Base-by-base conservation (phyloP, 2,329 filamentous ascomycete genomes). In the Aspergillus glaucus region DNA sequence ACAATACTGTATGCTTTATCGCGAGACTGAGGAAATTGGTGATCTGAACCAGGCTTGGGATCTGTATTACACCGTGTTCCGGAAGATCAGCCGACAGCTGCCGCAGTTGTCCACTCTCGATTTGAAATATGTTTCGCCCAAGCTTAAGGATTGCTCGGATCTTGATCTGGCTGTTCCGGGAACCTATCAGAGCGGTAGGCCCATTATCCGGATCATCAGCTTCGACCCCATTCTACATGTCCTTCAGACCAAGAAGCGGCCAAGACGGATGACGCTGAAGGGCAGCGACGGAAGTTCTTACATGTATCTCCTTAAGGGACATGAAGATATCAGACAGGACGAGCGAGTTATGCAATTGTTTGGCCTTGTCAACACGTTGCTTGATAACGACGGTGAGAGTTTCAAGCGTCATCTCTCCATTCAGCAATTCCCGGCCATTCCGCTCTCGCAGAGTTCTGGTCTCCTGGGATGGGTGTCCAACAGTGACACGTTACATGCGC, bases 311-410 rank as follows among this genome's bases (percentile, higher is more conserved):
- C 81, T 98, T 61, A 99, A 99, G 76, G 93, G 93, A n/a, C 94
- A 98, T 62, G 93, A 99, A 72, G 93, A 99, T 75, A 96, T 98
- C 57, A 86, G 93, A 51, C 93, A 99, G 70, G 93, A 99, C 64
- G 93, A 99, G 72, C 86, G 93, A 72, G 93, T 98, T 58, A 99
- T 98, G 94, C 93, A 99, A 71, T 80, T 99, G 32, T 98, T 99
- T 65, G 93, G 93, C 36, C 81, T 99, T 12, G 93, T 92, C 74
- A 99, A 99, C 68, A 98, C 94, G 0, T 80, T 98, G 1, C 81
- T 99, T 39, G 80, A 88, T 43, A 92, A 92, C 63, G 94, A 99
- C 65, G 88, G 89, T 3, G 94, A 99, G 72, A 93, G 87, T 60
- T 94, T 95, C 72, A 98, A 98, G 76, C 84, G 93, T 8, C 93